Conservation (phyloP, 306 rosid species). For the Prunus fruticosa region DNA sequence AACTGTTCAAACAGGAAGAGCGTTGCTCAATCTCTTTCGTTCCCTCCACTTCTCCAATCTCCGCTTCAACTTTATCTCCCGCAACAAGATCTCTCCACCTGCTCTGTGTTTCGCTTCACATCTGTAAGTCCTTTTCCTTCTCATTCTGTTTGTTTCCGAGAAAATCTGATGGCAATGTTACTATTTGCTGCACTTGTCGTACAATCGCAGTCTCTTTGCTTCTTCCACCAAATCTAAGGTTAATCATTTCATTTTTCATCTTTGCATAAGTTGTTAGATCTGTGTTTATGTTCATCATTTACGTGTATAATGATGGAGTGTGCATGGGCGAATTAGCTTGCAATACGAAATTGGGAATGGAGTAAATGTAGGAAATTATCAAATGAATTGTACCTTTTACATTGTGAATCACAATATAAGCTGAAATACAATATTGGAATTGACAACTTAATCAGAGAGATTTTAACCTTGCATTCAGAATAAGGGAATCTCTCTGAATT, state of each 20-base stretch:
- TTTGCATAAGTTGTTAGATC: background rate
- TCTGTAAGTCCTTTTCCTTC: constrained; percentile 17
- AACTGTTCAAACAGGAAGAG: background rate
- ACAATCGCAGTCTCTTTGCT: background rate
- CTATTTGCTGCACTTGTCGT: background rate
- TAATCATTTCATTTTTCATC: background rate
- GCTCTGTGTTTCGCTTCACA: background rate
- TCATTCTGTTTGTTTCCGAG: constrained; percentile 23
- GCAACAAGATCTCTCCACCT: background rate
- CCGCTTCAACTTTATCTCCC: background rate
- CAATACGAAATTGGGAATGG: background rate
- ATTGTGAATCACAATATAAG: background rate
- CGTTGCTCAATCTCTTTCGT: constrained; percentile 1
- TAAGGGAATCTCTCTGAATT: background rate
- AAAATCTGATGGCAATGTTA: background rate
- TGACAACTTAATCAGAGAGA: background rate
- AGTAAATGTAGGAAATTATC: background rate
- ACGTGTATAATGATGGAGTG: background rate
- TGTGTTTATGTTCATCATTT: background rate
- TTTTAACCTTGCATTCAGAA: constrained; percentile 3
- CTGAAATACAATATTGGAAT: background rate
- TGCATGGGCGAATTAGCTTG: background rate
- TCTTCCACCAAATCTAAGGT: background rate
- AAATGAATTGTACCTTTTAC: background rate
- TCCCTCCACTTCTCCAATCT: background rate